phyloP scores from a whole-genome alignment of 306 rosid species.

The Canavalia gladiata region DNA sequence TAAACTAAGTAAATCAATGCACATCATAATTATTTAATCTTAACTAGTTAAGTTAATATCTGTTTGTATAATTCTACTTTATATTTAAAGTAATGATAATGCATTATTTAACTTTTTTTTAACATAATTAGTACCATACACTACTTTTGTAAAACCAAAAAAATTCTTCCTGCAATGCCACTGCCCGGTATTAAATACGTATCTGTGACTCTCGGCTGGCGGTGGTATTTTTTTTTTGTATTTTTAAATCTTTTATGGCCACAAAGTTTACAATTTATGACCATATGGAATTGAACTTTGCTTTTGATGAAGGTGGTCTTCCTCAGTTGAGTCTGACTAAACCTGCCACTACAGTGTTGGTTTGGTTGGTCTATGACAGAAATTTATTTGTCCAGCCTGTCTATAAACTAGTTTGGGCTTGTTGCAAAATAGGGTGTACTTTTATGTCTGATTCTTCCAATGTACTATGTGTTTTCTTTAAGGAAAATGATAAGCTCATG shows the following conservation, averaged over 20 bases:
- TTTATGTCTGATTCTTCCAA: not conserved
- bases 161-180: not conserved
- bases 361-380: slow-evolving; percentile 35
- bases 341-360: slow-evolving; percentile 36
- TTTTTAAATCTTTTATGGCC: not conserved
- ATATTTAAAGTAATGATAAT: not conserved
- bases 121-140: not conserved
- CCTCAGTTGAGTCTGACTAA: slow-evolving; percentile 1
- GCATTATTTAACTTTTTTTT: not conserved
- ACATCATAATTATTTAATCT: no score
- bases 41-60: no score
- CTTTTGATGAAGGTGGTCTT: not conserved
- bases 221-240: no score
- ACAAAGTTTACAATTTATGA: not conserved
- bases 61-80: not conserved
- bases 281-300: slow-evolving; percentile 1
- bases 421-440: slow-evolving; percentile 12
- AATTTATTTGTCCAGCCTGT: slow-evolving; percentile 40
- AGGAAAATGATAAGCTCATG: not conserved
- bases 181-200: slow-evolving; percentile 9
- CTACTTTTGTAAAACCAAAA: not conserved
- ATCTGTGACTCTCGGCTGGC: slow-evolving; percentile 2
- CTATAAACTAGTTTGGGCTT: slow-evolving; percentile 14
- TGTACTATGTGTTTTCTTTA: slow-evolving; percentile 21
- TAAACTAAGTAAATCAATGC: not conserved